Evolutionary conservation across 2,329 filamentous ascomycete species (phyloP).

Genomic region (Alternaria alternata): DNA sequence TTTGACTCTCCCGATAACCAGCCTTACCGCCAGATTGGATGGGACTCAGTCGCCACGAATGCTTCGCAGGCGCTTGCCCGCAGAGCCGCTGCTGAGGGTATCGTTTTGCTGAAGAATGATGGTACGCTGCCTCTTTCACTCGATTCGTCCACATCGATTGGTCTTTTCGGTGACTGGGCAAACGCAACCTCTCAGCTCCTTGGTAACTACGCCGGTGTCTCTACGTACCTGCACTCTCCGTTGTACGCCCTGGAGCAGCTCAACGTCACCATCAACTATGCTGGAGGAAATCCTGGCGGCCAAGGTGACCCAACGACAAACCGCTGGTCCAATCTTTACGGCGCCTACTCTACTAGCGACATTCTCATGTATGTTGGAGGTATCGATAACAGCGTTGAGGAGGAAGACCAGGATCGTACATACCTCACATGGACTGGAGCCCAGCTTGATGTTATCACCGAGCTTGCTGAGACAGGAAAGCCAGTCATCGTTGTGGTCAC

Average conservation of each 20-base stretch:
- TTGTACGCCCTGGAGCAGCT: constrained; percentile 60
- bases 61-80: constrained; percentile 64
- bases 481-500: constrained; percentile 63
- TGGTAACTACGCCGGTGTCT: constrained; percentile 66
- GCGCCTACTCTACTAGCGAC: constrained; percentile 53
- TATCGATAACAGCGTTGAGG: constrained; percentile 62
- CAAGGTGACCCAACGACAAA: constrained; percentile 40
- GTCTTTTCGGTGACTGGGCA: constrained; percentile 68
- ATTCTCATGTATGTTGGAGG: constrained; percentile 65
- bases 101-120: constrained; percentile 62
- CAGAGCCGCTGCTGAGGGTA: constrained; percentile 60
- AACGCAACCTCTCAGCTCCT: constrained; percentile 64
- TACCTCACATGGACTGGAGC: constrained; percentile 62
- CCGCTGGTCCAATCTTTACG: constrained; percentile 26
- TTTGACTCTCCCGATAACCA: constrained; percentile 51
- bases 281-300: constrained; percentile 31
- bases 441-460: constrained; percentile 61
- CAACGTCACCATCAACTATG: constrained; percentile 50
- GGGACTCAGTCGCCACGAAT: constrained; percentile 59
- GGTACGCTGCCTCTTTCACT: constrained; percentile 57
- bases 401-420: constrained; percentile 62
- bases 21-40: constrained; percentile 35
- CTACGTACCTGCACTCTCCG: constrained; percentile 65
- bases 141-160: constrained; percentile 55
- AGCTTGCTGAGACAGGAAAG: constrained; percentile 58